Conservation (phyloP, 2,329 filamentous ascomycete species). For the Tolypocladium pustulatum region DNA sequence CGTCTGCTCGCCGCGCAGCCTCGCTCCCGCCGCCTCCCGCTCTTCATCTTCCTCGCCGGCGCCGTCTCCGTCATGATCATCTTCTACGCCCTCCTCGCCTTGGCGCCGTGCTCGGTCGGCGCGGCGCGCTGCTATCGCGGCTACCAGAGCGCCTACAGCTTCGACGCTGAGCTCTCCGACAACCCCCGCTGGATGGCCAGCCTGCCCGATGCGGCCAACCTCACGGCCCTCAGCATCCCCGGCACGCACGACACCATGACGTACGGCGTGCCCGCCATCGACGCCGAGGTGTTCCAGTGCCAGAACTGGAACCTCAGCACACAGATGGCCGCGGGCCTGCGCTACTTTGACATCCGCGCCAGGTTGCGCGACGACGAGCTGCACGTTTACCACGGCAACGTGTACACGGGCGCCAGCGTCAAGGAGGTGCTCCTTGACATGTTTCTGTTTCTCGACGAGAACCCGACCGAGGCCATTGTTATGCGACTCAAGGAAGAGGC, state of each 20-base stretch:
- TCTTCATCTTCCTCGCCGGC: constrained; percentile 7
- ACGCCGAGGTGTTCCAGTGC: constrained; percentile 26
- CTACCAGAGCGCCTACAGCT: constrained; percentile 25
- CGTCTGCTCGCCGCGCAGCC: constrained; percentile 6
- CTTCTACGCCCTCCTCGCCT: constrained; percentile 6
- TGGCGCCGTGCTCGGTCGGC: constrained; percentile 15
- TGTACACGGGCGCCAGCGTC: constrained; percentile 33
- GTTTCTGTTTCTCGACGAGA: constrained; percentile 31
- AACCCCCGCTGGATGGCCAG: constrained; percentile 31
- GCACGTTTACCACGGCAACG: constrained; percentile 35
- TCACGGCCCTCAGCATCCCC: constrained; percentile 36
- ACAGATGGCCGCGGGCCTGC: constrained; percentile 35
- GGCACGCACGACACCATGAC: constrained; percentile 46
- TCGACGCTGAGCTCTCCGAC: constrained; percentile 24
- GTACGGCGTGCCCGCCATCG: constrained; percentile 20
- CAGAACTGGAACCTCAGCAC: constrained; percentile 34
- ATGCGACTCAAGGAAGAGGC: constrained; percentile 41
- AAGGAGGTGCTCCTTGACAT: constrained; percentile 31
- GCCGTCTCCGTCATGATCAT: background rate
- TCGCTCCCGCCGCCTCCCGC: constrained; percentile 9
- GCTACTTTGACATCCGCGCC: constrained; percentile 39
- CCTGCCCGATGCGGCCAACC: constrained; percentile 27
- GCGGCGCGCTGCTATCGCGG: constrained; percentile 17
- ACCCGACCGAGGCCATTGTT: constrained; percentile 35
- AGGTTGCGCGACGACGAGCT: constrained; percentile 30